Evolutionary conservation across 208 protist species (phyloP), one percentile per base, ranked within the genome.

Genomic region (Leishmania aethiopica): DNA sequence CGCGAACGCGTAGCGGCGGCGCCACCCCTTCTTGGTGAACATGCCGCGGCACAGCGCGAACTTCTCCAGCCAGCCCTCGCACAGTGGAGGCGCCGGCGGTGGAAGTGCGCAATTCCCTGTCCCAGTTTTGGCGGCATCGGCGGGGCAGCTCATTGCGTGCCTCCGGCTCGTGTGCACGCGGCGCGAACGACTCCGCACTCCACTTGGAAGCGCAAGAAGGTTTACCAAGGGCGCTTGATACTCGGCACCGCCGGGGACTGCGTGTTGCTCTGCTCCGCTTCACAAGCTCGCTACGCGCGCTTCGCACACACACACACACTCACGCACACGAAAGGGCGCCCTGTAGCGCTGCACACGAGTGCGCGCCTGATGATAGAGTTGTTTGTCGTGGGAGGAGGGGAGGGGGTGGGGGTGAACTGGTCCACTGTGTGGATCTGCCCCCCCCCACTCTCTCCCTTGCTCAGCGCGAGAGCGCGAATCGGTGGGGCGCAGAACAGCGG

Each of bases 1-100:
- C 2, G 90, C 60, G 55, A 93, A 86, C 37, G 62, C 87, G 75
- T 92, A 93, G 49, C 90, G 89, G 32, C 78, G 59, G 66, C 89
- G 76, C 91, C 92, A 96, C 40, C 81, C 78, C 40, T 91, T 86
- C 3, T 67, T 74, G 57, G 81, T 37, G 51, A 95, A 90, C 28
- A 93, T 37, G 55, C 84, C 72, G 60, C 90, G 86, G 72, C 89
- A 81, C 19, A 93, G 70, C 32, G 89, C 84, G 57, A 84, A 88
- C 85, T 95, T 95, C 6, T 95, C 90, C 0, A 95, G 64, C 90
- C 92, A 95, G 10, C 90, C 92, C 57, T 92, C 87, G 51, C 92
- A 95, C 40, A 87, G 25, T 53, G 79, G 81, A 57, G 77, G 22
- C 2, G 66, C 5, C 22, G 51, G 76, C 17, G 22, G 53, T 42